phyloP scores from a whole-genome alignment of 176 grass and related monocot species.

The Musa troglodytarum region DNA sequence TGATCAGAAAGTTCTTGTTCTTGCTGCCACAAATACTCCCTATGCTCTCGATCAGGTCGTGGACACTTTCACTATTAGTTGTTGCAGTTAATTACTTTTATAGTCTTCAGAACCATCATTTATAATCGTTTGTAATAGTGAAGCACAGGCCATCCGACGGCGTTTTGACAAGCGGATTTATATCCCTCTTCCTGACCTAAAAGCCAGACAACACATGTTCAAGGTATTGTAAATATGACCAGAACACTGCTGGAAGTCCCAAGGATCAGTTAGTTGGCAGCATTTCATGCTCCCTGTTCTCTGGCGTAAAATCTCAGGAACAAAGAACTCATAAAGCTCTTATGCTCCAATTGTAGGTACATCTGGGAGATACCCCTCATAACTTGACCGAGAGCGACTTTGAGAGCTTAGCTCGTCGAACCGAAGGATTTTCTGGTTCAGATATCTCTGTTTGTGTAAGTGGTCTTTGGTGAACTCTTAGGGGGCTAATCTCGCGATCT shows the following conservation, averaged over 20 bases:
- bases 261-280: too few relatives aligned
- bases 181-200: conserved; percentile 91
- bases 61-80: background rate
- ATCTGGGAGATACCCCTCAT: conserved; percentile 93
- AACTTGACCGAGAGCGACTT: conserved; percentile 87
- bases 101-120: background rate
- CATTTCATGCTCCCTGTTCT: background rate
- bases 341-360: conserved; percentile 37
- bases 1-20: conserved; percentile 96
- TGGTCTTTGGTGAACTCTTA: background rate
- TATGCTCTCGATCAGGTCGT: conserved; percentile 9
- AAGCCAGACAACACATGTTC: conserved; percentile 99
- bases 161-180: conserved; percentile 99
- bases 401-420: conserved; percentile 63
- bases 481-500: background rate
- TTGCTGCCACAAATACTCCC: conserved; percentile 39
- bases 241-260: background rate
- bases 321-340: too few relatives aligned
- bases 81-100: background rate
- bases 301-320: background rate
- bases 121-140: conserved; percentile 7
- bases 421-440: conserved; percentile 93
- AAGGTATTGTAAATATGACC: conserved; percentile 46
- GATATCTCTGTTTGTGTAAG: conserved; percentile 96
- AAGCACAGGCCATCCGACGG: conserved; percentile 70